Evolutionary conservation across 768 basidiomycete genomes (phyloP).

Genomic region (Pleurotus pulmonarius): DNA sequence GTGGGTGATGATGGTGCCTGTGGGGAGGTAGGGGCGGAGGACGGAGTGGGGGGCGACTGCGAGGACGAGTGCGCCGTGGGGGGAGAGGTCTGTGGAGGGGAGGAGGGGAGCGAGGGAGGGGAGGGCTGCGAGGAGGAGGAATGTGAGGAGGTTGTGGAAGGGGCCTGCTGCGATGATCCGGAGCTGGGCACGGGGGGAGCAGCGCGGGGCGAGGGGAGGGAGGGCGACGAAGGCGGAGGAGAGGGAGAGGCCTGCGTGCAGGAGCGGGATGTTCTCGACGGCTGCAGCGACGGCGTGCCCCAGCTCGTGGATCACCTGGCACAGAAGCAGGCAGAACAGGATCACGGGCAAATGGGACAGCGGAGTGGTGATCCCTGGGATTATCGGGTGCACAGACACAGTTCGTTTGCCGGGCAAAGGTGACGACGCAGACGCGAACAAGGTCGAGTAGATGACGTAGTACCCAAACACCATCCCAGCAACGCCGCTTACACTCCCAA

Average conservation of each 20-base stretch:
- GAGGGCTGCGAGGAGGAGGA: conserved; percentile 36
- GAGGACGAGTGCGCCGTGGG: conserved; percentile 39
- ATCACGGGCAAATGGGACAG: conserved; percentile 67
- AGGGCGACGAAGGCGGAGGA: conserved; percentile 73
- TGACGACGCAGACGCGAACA: background rate
- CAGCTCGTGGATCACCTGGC: conserved; percentile 74
- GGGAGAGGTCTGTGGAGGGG: conserved; percentile 53
- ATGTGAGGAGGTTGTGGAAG: conserved; percentile 71
- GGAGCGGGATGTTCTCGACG: conserved; percentile 63
- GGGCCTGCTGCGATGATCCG: conserved; percentile 72
- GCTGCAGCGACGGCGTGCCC: conserved; percentile 80
- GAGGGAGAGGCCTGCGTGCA: conserved; percentile 58
- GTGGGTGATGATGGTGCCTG: conserved; percentile 57
- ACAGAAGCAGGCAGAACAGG: conserved; percentile 53
- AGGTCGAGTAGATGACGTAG: conserved; percentile 24
- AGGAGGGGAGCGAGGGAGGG: conserved; percentile 7
- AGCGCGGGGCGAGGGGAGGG: conserved; percentile 23
- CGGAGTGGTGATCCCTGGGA: conserved; percentile 82
- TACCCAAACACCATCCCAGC: conserved; percentile 47
- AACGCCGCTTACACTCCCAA: conserved; percentile 41
- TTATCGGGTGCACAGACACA: conserved; percentile 33
- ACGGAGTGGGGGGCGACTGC: conserved; percentile 36
- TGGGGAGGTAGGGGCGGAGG: conserved; percentile 48
- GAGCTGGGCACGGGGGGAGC: conserved; percentile 27
- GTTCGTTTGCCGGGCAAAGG: background rate